These are phyloP conservation scores for Fusarium verticillioides DNA, from an alignment of 2,329 filamentous ascomycete genomes.

Conservation along the genomic window DNA sequence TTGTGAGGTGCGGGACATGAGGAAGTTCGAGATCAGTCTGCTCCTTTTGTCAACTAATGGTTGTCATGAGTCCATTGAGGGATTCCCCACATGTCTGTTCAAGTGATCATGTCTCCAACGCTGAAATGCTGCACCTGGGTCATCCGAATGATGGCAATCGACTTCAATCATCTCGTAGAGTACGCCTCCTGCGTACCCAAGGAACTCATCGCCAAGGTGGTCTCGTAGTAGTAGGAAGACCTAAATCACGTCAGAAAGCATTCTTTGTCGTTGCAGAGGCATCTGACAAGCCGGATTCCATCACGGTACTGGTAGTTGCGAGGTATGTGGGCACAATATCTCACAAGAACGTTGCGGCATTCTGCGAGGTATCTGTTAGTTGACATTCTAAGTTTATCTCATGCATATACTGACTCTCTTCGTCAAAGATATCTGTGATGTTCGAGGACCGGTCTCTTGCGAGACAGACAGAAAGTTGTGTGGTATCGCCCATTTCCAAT, in stretches of 20 bases:
- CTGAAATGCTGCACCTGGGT: slow-evolving; percentile 58
- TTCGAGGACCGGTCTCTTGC: background rate
- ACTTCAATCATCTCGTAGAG: slow-evolving; percentile 60
- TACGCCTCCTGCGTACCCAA: slow-evolving; percentile 57
- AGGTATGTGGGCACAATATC: slow-evolving; percentile 57
- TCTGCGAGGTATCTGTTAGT: slow-evolving; percentile 45
- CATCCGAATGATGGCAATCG: slow-evolving; percentile 57
- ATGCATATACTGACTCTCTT: slow-evolving; percentile 32
- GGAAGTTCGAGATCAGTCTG: slow-evolving; percentile 57
- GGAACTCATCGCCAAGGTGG: slow-evolving; percentile 57
- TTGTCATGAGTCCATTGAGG: background rate
- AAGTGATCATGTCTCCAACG: slow-evolving; percentile 59
- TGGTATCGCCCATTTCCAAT: slow-evolving; percentile 21
- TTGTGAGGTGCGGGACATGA: slow-evolving; percentile 60
- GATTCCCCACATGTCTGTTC: slow-evolving; percentile 53
- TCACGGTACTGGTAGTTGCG: slow-evolving; percentile 60
- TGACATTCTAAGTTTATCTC: background rate
- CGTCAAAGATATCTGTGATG: slow-evolving; percentile 31
- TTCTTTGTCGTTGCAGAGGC: background rate
- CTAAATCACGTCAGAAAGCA: slow-evolving; percentile 35
- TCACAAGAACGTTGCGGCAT: slow-evolving; percentile 58
- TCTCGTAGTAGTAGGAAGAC: slow-evolving; percentile 57
- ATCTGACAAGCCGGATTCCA: slow-evolving; percentile 54
- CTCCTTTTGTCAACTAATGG: slow-evolving; percentile 17
- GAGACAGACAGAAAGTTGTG: background rate